Conservation (phyloP, 768 basidiomycete genomes). For the Pulveroboletus frians region DNA sequence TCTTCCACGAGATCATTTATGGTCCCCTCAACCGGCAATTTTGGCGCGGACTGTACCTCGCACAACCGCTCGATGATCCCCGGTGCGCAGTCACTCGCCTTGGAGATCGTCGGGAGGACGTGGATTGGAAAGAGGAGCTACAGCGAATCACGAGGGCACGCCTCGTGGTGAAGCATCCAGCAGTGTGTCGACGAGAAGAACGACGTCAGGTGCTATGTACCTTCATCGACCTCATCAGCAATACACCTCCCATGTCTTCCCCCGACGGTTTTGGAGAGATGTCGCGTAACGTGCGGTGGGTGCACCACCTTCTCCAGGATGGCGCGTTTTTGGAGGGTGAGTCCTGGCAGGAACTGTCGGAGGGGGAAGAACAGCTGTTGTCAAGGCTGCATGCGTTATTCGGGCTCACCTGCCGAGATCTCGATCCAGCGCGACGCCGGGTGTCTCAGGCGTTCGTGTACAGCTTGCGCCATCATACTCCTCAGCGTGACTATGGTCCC, state of each 20-base stretch:
- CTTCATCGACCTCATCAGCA: constrained; percentile 44
- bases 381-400: constrained; percentile 52
- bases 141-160: constrained; percentile 53
- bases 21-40: constrained; percentile 37
- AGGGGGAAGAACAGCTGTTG: constrained; percentile 41
- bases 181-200: constrained; percentile 40
- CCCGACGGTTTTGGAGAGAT: constrained; percentile 24
- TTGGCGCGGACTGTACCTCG: constrained; percentile 65
- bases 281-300: constrained; percentile 53
- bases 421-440: constrained; percentile 28
- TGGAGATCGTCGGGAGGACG: constrained; percentile 20
- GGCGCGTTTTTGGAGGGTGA: constrained; percentile 42
- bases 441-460: constrained; percentile 56
- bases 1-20: constrained; percentile 44
- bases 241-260: constrained; percentile 35
- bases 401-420: constrained; percentile 49
- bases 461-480: constrained; percentile 51
- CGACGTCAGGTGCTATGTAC: constrained; percentile 40
- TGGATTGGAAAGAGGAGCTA: constrained; percentile 52
- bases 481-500: constrained; percentile 52
- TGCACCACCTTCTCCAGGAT: constrained; percentile 38
- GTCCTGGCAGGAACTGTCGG: constrained; percentile 19
- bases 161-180: constrained; percentile 37
- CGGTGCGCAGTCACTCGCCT: constrained; percentile 40
- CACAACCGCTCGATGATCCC: constrained; percentile 61